Evolutionary conservation across 73 alveolate species (phyloP).

Genomic region (Paramecium sexaurelia): DNA sequence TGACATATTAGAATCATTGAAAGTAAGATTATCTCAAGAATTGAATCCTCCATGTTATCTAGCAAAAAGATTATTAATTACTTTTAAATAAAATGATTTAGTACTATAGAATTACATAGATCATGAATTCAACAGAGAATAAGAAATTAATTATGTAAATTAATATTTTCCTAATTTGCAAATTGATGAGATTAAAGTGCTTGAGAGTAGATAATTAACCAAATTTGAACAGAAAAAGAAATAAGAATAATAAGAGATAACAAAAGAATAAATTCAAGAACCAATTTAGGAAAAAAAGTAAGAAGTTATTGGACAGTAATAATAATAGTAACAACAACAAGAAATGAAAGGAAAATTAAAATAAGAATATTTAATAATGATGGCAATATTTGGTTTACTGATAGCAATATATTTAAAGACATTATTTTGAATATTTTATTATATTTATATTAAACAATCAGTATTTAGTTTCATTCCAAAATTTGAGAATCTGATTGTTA

Average conservation of each 20-base stretch:
- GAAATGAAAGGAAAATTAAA: not conserved
- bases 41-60: not conserved
- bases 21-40: not conserved
- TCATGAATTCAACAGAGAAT: not conserved
- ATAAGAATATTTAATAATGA: not conserved
- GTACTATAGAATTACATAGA: not conserved
- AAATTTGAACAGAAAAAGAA: not conserved
- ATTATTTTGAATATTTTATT: not conserved
- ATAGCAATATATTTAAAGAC: not conserved
- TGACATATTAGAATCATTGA: not conserved
- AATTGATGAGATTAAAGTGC: not conserved
- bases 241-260: not conserved
- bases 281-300: not conserved
- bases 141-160: not conserved
- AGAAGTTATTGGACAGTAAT: not conserved
- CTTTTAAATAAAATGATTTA: not conserved
- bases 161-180: not conserved
- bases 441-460: constrained; percentile 72
- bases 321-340: not conserved
- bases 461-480: constrained; percentile 95
- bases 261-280: not conserved
- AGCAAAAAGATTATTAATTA: not conserved
- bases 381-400: not conserved
- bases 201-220: not conserved
- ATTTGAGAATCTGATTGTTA: constrained; percentile 98